Base-by-base conservation (phyloP, 257 asterid species). In the Lithospermum erythrorhizon region DNA sequence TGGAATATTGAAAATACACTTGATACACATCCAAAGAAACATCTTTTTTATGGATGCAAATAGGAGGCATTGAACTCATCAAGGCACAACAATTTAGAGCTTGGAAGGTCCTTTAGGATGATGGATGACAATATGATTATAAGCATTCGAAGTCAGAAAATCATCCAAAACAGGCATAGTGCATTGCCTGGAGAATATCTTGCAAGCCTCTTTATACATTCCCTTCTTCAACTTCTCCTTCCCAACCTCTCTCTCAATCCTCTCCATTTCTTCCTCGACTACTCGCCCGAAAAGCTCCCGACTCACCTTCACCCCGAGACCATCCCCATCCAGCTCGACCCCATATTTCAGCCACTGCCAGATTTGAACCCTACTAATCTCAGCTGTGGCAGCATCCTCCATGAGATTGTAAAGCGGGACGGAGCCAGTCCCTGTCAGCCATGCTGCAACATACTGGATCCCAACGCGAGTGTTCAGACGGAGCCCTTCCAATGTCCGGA, bases 321-420 rank as follows among this genome's bases (percentile, higher is more conserved):
- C 95, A n/a, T 89, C 96, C 0, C 98, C 96, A 13, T 89, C 76
- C 74, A 93, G 22, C 59, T 93, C 97, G 9, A 66, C 97, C 0
- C 83, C 86, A 29, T 86, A 89, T 7, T 76, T 89, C 45, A 89
- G 65, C 98, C 98, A 93, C 63, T 89, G 97, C 98, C 97, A 89
- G 79, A 82, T 93, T 76, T 93, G 98, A 11, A 88, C 98, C 14
- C 98, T 75, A 82, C 97, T 88, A 6, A 91, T 91, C 77, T 91
- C 98, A 6, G 96, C 98, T 6, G 98, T 89, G 1, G 98, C 98
- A 0, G 97, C 97, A 13, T 93, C 98, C 70, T 93, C 97, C 98
- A 93, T 93, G 3, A 89, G 91, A 78, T 89, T 86, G 87, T 93
- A 89, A 6, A 89, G 96, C 0, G 98, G 97, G 56, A 93, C 97